Evolutionary conservation across 257 asterid genomes (phyloP).

Genomic region (Solanum pennellii): DNA sequence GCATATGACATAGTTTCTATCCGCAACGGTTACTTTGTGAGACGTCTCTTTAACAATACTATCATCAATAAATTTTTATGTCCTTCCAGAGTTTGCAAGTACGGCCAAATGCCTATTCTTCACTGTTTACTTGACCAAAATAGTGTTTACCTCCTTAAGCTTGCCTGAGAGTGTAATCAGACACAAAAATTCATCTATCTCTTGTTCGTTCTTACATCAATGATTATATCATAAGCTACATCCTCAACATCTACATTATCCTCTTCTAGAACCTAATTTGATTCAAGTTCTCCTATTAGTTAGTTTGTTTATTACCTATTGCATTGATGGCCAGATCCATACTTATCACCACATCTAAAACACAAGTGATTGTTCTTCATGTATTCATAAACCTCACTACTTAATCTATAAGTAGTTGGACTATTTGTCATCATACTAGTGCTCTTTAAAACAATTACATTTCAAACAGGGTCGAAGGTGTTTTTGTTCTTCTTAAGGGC

Average conservation of each 20-base stretch:
- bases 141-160: neutral
- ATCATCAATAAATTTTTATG: too few relatives aligned
- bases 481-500: too few relatives aligned
- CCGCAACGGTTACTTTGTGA: too few relatives aligned
- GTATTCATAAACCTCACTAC: neutral
- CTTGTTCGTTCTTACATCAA: neutral
- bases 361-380: neutral
- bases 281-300: neutral
- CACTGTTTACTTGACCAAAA: neutral
- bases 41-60: too few relatives aligned
- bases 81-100: neutral
- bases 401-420: neutral
- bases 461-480: neutral
- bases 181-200: neutral
- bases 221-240: neutral
- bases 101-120: neutral
- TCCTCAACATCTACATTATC: too few relatives aligned
- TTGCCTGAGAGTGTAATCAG: neutral
- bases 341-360: neutral
- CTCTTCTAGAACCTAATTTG: neutral
- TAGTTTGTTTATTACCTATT: accelerated
- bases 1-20: too few relatives aligned
- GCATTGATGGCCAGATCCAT: neutral
- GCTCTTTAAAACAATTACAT: neutral
- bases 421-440: neutral